phyloP scores from a whole-genome alignment of 2,329 filamentous ascomycete species.

The Phyllosticta capitalensis region DNA sequence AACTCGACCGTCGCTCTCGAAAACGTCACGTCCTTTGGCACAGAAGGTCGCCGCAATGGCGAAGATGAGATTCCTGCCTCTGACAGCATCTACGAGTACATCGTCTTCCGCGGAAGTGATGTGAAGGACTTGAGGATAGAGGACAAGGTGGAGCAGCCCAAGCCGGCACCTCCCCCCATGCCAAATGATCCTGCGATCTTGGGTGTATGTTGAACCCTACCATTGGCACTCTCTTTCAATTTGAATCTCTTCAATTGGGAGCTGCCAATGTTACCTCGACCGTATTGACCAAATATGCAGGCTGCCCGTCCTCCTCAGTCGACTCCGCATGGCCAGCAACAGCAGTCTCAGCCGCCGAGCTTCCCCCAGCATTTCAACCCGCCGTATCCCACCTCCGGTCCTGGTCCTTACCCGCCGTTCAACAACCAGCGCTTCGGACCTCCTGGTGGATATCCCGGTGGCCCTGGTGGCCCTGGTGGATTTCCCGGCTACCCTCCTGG shows the following conservation, averaged over 20 bases:
- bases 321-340: slow-evolving; percentile 20
- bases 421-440: slow-evolving; percentile 41
- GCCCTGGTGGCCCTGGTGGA: slow-evolving; percentile 26
- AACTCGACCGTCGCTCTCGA: slow-evolving; percentile 94
- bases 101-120: slow-evolving; percentile 95
- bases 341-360: slow-evolving; percentile 28
- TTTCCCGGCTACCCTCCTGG: slow-evolving; percentile 57
- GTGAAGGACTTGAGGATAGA: slow-evolving; percentile 97
- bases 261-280: neutral
- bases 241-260: slow-evolving; percentile 45
- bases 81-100: slow-evolving; percentile 92
- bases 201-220: slow-evolving; percentile 96
- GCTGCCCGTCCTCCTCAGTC: slow-evolving; percentile 11
- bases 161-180: slow-evolving; percentile 66
- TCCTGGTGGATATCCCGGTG: slow-evolving; percentile 34
- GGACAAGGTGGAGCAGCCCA: slow-evolving; percentile 61
- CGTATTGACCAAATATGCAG: neutral
- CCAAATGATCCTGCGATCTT: slow-evolving; percentile 95
- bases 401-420: slow-evolving; percentile 33
- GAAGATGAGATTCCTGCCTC: slow-evolving; percentile 76
- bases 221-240: slow-evolving; percentile 95
- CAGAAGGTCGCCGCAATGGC: slow-evolving; percentile 75
- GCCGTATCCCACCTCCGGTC: slow-evolving; percentile 17
- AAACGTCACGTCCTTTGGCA: slow-evolving; percentile 89
- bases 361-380: slow-evolving; percentile 18